Evolutionary conservation across 108 stramenopile genomes (phyloP), one percentile per base, ranked within the genome.

Genomic region (Craspedostauros australis): DNA sequence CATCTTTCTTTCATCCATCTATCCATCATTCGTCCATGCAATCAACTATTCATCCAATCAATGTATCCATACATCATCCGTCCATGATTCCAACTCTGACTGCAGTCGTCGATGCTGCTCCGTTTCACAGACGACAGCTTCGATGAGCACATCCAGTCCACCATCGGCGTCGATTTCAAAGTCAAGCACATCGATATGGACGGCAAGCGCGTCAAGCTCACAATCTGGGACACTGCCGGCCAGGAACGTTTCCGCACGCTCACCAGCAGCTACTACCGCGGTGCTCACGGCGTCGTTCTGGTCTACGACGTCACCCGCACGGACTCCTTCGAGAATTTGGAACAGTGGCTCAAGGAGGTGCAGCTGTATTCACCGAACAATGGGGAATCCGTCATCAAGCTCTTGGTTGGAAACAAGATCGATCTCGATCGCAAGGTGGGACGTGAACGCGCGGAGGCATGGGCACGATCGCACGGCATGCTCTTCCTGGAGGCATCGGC

Each of bases 241-340:
- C 97, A 99, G 66, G 99, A 99, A 57, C 81, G 99, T 8, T 99
- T 99, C 55, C 91, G 99, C 8, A 99, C 99, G 16, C 59, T 99
- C 31, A 99, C 99, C 5, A 89, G 86, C 23, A 81, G 84, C 14
- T 99, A 98, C 60, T 99, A 99, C 66, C 82, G 97, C 12, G 99
- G 99, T 9, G 99, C 99, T 1, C 99, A 98, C 57, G 97, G 97
- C n/a, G 96, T 99, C 37, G 87, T 97, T 14, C 85, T 99, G 62
- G 95, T 96, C 6, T 99, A 98, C 60, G 99, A 99, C 59, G 96
- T 98, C 15, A 94, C 95, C 12, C 87, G 95, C 20, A 86, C 82
- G n/a, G 99, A 98, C 46, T 94, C 93, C 9, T 98, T 98, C 70
- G 97, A 97, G 45, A 94, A 96, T 77, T 73, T 99, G 46, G 78